A percentile compares a stretch with the other conserved stretches of the same genome.
Conservation (phyloP, 257 asterid species). For the Vinca minor region DNA sequence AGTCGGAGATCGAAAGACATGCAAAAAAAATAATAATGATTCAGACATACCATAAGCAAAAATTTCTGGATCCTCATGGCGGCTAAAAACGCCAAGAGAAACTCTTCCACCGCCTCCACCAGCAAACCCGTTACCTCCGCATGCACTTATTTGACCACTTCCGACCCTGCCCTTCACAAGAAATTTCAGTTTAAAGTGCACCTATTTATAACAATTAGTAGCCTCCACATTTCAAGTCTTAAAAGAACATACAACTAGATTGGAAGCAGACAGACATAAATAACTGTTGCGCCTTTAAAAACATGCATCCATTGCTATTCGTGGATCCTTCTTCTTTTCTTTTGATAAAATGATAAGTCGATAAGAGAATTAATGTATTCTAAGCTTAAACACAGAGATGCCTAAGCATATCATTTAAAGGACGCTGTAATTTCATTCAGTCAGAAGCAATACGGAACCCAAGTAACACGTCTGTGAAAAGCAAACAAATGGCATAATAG, state of each 20-base stretch:
- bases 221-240: too few species aligned
- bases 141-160: constrained; percentile 73
- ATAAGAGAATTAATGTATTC: not conserved
- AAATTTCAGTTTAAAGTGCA: constrained; percentile 13
- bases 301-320: not conserved
- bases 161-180: constrained; percentile 75
- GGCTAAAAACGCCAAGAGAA: constrained; percentile 82
- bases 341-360: not conserved
- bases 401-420: not conserved
- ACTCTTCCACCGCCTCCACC: constrained; percentile 99
- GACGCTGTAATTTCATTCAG: not conserved
- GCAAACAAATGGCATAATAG: not conserved
- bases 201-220: not conserved
- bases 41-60: constrained; percentile 58
- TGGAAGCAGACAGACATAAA: not conserved
- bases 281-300: not conserved
- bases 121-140: constrained; percentile 90
- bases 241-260: not conserved
- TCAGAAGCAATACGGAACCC: not conserved
- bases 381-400: not conserved
- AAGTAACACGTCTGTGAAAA: not conserved
- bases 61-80: constrained; percentile 84
- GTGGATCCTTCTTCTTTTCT: not conserved
- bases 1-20: not conserved
- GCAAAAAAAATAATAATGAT: not conserved